Evolutionary conservation across 352 stramenopile species (phyloP), one percentile per base, ranked within the genome.

Genomic region (Pythium chondricola): DNA sequence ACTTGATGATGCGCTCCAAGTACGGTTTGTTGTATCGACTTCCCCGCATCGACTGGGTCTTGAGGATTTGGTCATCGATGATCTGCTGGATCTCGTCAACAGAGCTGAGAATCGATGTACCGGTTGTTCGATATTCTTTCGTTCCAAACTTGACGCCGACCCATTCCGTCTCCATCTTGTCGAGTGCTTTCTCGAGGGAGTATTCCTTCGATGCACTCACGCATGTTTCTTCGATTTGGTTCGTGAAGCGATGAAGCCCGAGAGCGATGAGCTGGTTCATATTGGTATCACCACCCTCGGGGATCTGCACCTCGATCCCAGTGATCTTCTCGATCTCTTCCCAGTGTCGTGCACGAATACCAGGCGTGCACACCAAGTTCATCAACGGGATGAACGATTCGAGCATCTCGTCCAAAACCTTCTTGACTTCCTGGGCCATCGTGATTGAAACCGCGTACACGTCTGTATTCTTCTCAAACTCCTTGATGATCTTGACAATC

Each of bases 31-130:
- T 97, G 63, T 96, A 97, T 2, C 86, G 83, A 48, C 76, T 95
- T 2, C 91, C 89, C 24, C 88, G 79, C 89, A 98, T 97, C 16
- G 91, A 97, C 65, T 98, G 90, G 0, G 88, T 97, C 67, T 97
- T 97, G 21, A 98, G 88, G 35, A 97, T 96, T 65, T 97, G 92
- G 59, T 98, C 92, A 43, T 97, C 88, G 17, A 97, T 88, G 50
- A 97, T 86, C 48, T 93, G 80, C 48, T 97, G 84, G 57, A 98
- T 95, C 43, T 97, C 91, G 48, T 96, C 85, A 0, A 76, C 88
- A 4, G 69, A 77, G 26, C 75, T 90, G 42, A 94, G 50, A 27
- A 98, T 94, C 6, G 72, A 97, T 7, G 90, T 97, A n/a, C 88
- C 90, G 2, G 88, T 96, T 10, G 94, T 70, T 26, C 94, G 94